Evolutionary conservation across 371 early-diverging fungal species (phyloP).

Genomic region (Paramicrosporidium saccamoebae): DNA sequence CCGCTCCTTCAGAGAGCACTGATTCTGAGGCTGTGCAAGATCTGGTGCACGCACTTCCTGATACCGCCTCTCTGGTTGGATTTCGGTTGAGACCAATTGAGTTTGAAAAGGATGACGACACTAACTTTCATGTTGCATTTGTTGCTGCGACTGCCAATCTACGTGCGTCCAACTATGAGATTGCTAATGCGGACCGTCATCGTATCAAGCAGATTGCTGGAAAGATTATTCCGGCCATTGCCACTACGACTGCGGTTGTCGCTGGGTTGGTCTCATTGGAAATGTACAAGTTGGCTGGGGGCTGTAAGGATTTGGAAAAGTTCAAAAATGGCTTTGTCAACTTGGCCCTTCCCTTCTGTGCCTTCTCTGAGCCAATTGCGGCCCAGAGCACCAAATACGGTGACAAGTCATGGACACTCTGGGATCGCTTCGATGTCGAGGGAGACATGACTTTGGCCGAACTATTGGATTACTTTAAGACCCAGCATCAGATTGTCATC

Average conservation of each 20-base stretch:
- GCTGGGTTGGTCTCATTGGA: conserved; percentile 95
- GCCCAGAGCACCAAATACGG: conserved; percentile 50
- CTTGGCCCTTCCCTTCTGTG: conserved; percentile 95
- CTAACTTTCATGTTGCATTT: conserved; percentile 97
- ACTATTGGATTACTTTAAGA: conserved; percentile 52
- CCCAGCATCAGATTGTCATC: conserved; percentile 49
- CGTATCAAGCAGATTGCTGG: conserved; percentile 98
- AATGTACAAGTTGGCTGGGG: conserved; percentile 48
- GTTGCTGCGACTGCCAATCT: conserved; percentile 91
- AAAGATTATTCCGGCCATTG: conserved; percentile 99
- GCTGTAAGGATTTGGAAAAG: conserved; percentile 45
- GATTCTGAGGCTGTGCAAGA: conserved; percentile 19
- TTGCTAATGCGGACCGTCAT: conserved; percentile 63
- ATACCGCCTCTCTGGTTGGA: conserved; percentile 27
- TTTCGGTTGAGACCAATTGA: conserved; percentile 47
- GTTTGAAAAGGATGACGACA: conserved; percentile 98
- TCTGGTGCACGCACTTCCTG: conserved; percentile 24
- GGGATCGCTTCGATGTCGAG: conserved; percentile 84
- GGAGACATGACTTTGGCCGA: conserved; percentile 57
- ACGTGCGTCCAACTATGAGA: conserved; percentile 86
- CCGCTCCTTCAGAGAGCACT: conserved; percentile 5
- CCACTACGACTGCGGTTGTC: conserved; percentile 96
- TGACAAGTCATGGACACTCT: conserved; percentile 55
- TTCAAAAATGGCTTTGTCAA: conserved; percentile 98
- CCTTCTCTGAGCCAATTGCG: conserved; percentile 88